phyloP scores from a whole-genome alignment of 345 rosid species.

The Microcos paniculata region DNA sequence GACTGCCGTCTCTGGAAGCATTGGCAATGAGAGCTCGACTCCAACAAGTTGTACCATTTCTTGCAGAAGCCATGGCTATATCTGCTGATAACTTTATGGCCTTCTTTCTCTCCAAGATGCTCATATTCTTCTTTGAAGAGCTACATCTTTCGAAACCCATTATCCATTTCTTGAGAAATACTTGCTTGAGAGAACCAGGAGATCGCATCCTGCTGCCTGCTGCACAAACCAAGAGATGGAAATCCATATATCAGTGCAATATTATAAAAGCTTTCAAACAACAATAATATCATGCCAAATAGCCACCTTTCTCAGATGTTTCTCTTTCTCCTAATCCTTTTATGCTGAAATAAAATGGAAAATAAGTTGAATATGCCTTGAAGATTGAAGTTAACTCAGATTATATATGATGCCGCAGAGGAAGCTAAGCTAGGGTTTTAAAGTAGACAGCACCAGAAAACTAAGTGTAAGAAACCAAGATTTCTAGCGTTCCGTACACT shows the following conservation, averaged over 20 bases:
- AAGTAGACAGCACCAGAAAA: slow-evolving; percentile 16
- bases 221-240: too few relatives aligned
- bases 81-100: slow-evolving; percentile 86
- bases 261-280: not conserved
- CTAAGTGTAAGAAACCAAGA: slow-evolving; percentile 19
- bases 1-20: slow-evolving; percentile 37
- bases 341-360: not conserved
- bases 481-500: not conserved
- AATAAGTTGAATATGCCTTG: not conserved
- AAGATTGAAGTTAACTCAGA: not conserved
- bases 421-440: slow-evolving; percentile 32
- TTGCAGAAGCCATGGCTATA: slow-evolving; percentile 78
- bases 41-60: slow-evolving; percentile 72
- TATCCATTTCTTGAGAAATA: slow-evolving; percentile 81
- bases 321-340: not conserved
- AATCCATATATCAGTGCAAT: too few relatives aligned
- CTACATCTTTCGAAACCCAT: slow-evolving; percentile 48
- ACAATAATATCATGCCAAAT: not conserved
- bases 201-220: slow-evolving; percentile 44
- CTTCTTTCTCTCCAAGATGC: slow-evolving; percentile 58
- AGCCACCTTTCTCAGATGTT: not conserved
- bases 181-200: slow-evolving; percentile 49
- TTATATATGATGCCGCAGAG: slow-evolving; percentile 20
- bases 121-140: slow-evolving; percentile 41
- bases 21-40: slow-evolving; percentile 71